Evolutionary conservation across 768 basidiomycete genomes (phyloP).

Genomic region (Macrolepiota fuliginosa): DNA sequence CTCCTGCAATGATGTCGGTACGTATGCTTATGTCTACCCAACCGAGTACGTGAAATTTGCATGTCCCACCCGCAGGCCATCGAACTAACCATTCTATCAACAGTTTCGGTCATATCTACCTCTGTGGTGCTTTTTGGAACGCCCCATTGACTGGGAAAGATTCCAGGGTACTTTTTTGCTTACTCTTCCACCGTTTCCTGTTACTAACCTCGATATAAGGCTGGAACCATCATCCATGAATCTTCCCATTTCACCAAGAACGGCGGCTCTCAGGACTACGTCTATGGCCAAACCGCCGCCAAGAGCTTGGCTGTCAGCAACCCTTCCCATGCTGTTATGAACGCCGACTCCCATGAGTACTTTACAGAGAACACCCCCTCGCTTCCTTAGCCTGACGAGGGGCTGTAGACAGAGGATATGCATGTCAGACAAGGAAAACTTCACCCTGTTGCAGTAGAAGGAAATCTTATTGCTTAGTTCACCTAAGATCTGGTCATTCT

Average conservation of each 20-base stretch:
- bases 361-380: constrained; percentile 46
- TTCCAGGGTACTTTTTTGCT: constrained; percentile 29
- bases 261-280: constrained; percentile 41
- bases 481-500: too few relatives aligned
- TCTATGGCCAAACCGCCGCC: constrained; percentile 40
- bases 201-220: constrained; percentile 15
- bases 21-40: constrained; percentile 38
- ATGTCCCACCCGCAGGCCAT: neutral
- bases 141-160: constrained; percentile 46
- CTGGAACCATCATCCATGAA: constrained; percentile 37
- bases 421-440: neutral
- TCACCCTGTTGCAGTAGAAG: too few relatives aligned
- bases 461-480: too few relatives aligned
- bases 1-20: constrained; percentile 30
- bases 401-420: neutral
- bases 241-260: constrained; percentile 43
- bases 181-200: neutral
- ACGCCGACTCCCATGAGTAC: constrained; percentile 47
- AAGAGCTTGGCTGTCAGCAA: constrained; percentile 40
- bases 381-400: constrained; percentile 10
- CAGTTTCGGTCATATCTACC: constrained; percentile 37
- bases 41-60: constrained; percentile 19
- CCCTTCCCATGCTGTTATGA: constrained; percentile 33
- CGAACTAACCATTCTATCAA: neutral
- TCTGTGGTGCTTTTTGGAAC: constrained; percentile 49